Conservation (phyloP, 225 moss, liverwort and hornwort species). For the Climacium dendroides region DNA sequence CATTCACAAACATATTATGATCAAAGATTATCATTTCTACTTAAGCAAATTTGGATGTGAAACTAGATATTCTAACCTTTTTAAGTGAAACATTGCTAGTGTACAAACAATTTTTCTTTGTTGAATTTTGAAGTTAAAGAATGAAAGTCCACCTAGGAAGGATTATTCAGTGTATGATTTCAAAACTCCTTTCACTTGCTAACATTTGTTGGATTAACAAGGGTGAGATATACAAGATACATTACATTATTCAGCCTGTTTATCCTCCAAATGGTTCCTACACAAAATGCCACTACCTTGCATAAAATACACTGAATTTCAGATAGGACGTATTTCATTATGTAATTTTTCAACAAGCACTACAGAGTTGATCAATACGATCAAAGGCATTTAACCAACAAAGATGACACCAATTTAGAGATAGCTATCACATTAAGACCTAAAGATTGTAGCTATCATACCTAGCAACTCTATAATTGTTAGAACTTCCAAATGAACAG, state of each 20-base stretch:
- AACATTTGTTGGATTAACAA: neutral
- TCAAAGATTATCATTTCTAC: neutral
- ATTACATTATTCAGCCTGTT: neutral
- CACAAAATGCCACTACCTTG: neutral
- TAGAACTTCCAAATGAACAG: neutral
- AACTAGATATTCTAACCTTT: neutral
- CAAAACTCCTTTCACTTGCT: neutral
- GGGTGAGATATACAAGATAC: neutral
- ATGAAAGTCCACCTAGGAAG: neutral
- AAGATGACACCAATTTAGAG: neutral
- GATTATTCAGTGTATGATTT: neutral
- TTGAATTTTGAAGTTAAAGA: neutral
- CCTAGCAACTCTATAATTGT: neutral
- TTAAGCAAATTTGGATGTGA: neutral
- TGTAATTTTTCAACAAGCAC: neutral
- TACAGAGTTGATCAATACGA: neutral
- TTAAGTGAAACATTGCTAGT: neutral
- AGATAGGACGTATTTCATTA: neutral
- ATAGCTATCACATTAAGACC: neutral
- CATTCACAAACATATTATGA: neutral
- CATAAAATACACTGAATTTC: neutral
- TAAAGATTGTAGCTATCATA: neutral
- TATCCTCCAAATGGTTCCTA: neutral
- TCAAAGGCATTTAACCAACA: neutral
- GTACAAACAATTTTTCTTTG: neutral